Percentiles rank a stretch among this genome's conserved stretches.
Conservation (phyloP, 192 early-diverging fungal species). For the Umbelopsis vinacea region DNA sequence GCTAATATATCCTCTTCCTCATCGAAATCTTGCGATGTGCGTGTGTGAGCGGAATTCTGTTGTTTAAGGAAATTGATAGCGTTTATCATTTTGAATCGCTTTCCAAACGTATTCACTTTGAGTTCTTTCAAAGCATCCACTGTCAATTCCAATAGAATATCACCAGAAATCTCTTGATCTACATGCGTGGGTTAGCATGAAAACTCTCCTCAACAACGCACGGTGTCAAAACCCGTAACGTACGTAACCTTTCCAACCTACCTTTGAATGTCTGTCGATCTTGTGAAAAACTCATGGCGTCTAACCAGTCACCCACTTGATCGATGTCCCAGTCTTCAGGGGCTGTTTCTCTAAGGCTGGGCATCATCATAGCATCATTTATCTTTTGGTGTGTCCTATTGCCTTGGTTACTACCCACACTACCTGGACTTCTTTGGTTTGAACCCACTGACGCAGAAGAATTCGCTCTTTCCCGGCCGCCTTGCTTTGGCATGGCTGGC, state of each 20-base stretch:
- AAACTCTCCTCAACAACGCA: no score
- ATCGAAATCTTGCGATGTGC: background rate
- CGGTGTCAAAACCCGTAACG: no score
- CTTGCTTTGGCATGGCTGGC: background rate
- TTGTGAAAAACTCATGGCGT: conserved; percentile 26
- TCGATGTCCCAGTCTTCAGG: conserved; percentile 36
- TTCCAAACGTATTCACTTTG: conserved; percentile 64
- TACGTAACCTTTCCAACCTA: no score
- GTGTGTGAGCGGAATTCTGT: conserved; percentile 28
- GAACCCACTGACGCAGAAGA: background rate
- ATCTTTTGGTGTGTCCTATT: background rate
- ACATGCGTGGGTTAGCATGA: conserved; percentile 19
- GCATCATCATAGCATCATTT: conserved; percentile 1
- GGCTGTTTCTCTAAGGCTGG: conserved; percentile 9
- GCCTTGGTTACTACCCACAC: conserved; percentile 18
- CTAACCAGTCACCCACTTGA: conserved; percentile 32
- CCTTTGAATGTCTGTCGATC: conserved; percentile 29
- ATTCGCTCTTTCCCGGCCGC: conserved; percentile 6
- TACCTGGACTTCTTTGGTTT: conserved; percentile 6
- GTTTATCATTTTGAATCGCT: conserved; percentile 70
- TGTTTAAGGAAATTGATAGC: conserved; percentile 56
- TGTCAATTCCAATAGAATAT: conserved; percentile 64
- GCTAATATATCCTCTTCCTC: conserved; percentile 13
- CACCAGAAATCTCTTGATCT: conserved; percentile 73
- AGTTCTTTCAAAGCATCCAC: conserved; percentile 68